Evolutionary conservation across 2,329 filamentous ascomycete genomes (phyloP).

Genomic region (Calonectria pseudoreteaudii): DNA sequence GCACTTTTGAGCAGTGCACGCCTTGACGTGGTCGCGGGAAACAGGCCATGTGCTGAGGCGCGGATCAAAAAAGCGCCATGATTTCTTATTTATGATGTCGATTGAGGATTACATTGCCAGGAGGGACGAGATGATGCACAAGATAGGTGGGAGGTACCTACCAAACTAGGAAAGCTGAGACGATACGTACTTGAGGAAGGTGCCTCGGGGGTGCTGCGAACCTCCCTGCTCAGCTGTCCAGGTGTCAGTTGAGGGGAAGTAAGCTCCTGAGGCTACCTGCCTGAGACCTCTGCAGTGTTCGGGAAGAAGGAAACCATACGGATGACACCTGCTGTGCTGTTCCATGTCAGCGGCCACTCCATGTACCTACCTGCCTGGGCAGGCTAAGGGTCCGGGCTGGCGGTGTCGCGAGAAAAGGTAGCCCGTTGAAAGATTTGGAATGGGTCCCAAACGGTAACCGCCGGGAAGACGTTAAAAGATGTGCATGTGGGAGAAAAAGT

Average conservation of each 20-base stretch:
- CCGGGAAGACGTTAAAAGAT: conserved; percentile 7
- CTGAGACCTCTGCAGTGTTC: not conserved
- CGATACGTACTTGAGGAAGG: not conserved
- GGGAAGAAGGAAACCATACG: conserved; percentile 2
- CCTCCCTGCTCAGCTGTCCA: not conserved
- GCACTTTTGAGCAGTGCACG: not conserved
- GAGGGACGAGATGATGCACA: not conserved
- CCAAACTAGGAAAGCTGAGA: not conserved
- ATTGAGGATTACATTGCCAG: not conserved
- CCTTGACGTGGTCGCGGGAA: not conserved
- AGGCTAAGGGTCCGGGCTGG: not conserved
- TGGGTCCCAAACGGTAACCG: conserved; percentile 5
- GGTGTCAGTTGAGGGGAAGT: not conserved
- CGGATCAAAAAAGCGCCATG: not conserved
- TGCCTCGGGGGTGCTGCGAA: not conserved
- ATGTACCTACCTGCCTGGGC: conserved; percentile 10
- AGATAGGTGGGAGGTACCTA: not conserved
- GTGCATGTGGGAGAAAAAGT: conserved; percentile 5
- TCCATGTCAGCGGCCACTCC: conserved; percentile 1
- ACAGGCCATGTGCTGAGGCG: conserved; percentile 7
- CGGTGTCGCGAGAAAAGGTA: not conserved
- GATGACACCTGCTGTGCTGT: not conserved
- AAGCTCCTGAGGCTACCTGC: not conserved
- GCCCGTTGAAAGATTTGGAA: not conserved
- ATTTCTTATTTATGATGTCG: not conserved